Evolutionary conservation across 2,329 filamentous ascomycete genomes (phyloP), one percentile per base, ranked within the genome.

Genomic region (Fonsecaea erecta): DNA sequence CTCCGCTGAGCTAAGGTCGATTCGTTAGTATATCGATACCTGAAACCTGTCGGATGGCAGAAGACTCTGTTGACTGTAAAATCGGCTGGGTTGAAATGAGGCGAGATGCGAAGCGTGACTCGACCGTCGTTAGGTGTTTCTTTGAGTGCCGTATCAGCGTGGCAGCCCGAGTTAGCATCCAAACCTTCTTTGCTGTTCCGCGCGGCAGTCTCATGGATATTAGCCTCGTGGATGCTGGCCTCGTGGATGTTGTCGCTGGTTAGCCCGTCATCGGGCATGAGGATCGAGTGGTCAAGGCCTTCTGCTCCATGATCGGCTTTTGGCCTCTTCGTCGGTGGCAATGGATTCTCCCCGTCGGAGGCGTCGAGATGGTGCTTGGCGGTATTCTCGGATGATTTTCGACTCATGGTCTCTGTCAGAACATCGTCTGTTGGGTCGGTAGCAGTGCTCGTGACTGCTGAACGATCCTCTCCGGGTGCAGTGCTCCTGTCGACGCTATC

Each of bases 1-100:
- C 32, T 46, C 26, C 70, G 66, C 60, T 72, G 53, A 6, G 64
- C 58, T 14, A 72, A 14, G 28, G 66, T 70, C 14, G 70, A 71
- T 5, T 55, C 21, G 12, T 18, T 52, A 4, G 68, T 52, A 52
- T 68, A 69, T 24, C 69, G 69, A 52, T 65, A 72, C 12, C 35
- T 53, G 62, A 72, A 72, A 11, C 70, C 70, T 43, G 62, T 58
- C 3, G 43, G 40, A 24, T 64, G 51, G n/a, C 35, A 37, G 48
- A 63, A 63, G n/a, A 71, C 32, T n/a, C 53, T 59, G 6, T 60
- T 57, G 53, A 62, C 54, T 21, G 64, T 64, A 16, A 67, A 59
- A 8, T 67, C 60, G 3, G 51, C 48, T 11, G 62, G 68, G 37
- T 64, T 51, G 55, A 58, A 68, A 9, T 14, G 30, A n/a, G 52